A percentile compares a stretch with the other conserved stretches of the same genome.
Evolutionary conservation across 73 alveolate genomes (phyloP).

Genomic region (Blepharisma japonicum): DNA sequence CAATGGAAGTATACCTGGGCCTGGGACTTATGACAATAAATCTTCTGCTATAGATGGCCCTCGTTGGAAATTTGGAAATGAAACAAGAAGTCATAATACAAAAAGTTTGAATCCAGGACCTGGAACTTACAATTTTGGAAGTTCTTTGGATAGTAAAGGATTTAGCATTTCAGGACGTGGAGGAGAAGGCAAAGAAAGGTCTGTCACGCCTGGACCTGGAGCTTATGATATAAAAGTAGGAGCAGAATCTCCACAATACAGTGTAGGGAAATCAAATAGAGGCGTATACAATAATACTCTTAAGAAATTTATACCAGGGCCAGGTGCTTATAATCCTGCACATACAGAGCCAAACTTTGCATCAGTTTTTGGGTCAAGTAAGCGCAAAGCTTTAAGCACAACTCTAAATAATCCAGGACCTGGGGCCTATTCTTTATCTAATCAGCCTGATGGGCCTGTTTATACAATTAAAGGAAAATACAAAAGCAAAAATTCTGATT

Average conservation of each 20-base stretch:
- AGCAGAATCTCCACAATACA: neutral
- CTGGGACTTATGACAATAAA: neutral
- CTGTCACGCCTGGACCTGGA: slow-evolving; percentile 26
- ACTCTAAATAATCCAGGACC: slow-evolving; percentile 10
- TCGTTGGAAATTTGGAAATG: neutral
- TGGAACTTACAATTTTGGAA: neutral
- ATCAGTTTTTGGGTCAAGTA: neutral
- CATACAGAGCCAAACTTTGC: too few relatives aligned
- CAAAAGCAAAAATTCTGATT: neutral
- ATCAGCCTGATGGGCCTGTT: neutral
- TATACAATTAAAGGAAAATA: neutral
- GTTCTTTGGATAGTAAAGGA: neutral
- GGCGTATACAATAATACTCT: too few relatives aligned
- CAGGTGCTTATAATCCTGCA: slow-evolving; percentile 18
- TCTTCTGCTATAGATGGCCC: neutral
- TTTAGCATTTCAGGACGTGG: neutral
- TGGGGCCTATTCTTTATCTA: slow-evolving; percentile 1
- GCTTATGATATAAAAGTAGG: neutral
- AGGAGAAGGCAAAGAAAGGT: neutral
- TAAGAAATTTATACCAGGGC: neutral
- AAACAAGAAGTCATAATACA: neutral
- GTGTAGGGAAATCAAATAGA: neutral
- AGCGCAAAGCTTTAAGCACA: neutral
- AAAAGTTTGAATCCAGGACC: neutral
- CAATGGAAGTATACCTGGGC: neutral